A percentile compares a stretch with the other conserved stretches of the same genome.
Evolutionary conservation across 805 yeast species (phyloP).

Genomic region (Yamadazyma scolyti): DNA sequence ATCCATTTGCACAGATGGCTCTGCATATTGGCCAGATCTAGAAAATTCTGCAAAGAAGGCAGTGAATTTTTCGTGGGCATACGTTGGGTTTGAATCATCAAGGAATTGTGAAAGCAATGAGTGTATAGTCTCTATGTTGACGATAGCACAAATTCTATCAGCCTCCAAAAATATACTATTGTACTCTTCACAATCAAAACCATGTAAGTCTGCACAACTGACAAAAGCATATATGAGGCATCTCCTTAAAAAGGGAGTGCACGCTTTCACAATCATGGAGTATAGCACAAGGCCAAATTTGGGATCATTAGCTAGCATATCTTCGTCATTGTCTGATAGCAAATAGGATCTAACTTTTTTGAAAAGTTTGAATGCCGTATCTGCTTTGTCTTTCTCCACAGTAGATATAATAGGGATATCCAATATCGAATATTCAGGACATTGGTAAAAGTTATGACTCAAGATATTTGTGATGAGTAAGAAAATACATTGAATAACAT

Average conservation of each 20-base stretch:
- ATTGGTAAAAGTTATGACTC: slow-evolving; percentile 20
- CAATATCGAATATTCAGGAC: slow-evolving; percentile 20
- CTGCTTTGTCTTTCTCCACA: slow-evolving; percentile 18
- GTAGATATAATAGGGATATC: slow-evolving; percentile 35
- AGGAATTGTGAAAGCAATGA: slow-evolving; percentile 17
- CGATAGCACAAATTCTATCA: slow-evolving; percentile 46
- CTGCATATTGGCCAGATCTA: slow-evolving; percentile 2
- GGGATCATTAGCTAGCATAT: slow-evolving; percentile 13
- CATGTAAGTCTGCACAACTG: slow-evolving; percentile 45
- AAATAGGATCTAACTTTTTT: slow-evolving; percentile 14
- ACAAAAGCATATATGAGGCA: slow-evolving; percentile 55
- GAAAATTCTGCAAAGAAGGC: slow-evolving; percentile 13
- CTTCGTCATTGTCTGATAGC: slow-evolving; percentile 10
- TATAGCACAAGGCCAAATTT: slow-evolving; percentile 41
- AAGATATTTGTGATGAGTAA: slow-evolving; percentile 24
- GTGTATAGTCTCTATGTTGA: slow-evolving; percentile 43
- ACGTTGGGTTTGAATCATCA: slow-evolving; percentile 8
- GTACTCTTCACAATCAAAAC: slow-evolving; percentile 14
- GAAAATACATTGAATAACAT: slow-evolving; percentile 44
- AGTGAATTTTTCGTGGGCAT: slow-evolving; percentile 23
- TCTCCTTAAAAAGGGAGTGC: slow-evolving; percentile 64
- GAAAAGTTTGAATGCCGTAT: slow-evolving; percentile 18
- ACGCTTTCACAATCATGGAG: slow-evolving; percentile 51
- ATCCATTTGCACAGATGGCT: slow-evolving; percentile 27
- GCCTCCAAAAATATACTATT: slow-evolving; percentile 42